A percentile compares a stretch with the other conserved stretches of the same genome.
Evolutionary conservation across 768 basidiomycete genomes (phyloP).

Genomic region (Amanita fuliginea): DNA sequence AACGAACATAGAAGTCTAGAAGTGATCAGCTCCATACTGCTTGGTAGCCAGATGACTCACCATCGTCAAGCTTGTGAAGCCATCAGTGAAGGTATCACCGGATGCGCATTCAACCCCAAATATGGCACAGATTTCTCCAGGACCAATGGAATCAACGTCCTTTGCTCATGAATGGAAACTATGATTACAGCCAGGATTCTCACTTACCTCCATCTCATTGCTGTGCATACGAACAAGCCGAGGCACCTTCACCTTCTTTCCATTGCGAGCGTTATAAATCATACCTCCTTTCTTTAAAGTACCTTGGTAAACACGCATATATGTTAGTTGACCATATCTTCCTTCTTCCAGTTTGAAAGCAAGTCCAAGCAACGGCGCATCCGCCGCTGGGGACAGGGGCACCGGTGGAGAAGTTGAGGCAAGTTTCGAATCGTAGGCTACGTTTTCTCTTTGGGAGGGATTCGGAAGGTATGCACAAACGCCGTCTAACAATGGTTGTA

Average conservation of each 20-base stretch:
- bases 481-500: constrained; percentile 90
- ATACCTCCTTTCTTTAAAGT: constrained; percentile 75
- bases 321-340: constrained; percentile 92
- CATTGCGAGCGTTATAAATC: constrained; percentile 88
- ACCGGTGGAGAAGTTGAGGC: constrained; percentile 58
- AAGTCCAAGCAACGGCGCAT: constrained; percentile 82
- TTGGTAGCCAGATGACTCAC: constrained; percentile 28
- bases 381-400: constrained; percentile 69
- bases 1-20: constrained; percentile 93
- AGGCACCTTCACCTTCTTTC: constrained; percentile 96
- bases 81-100: constrained; percentile 95
- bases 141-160: constrained; percentile 90
- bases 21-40: constrained; percentile 3
- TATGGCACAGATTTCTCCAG: constrained; percentile 98
- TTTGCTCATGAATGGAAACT: constrained; percentile 16
- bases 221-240: constrained; percentile 95
- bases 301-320: constrained; percentile 97
- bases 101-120: constrained; percentile 98
- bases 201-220: constrained; percentile 92
- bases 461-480: constrained; percentile 93
- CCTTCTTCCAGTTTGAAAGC: constrained; percentile 99
- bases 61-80: constrained; percentile 87
- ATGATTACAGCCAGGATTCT: background rate
- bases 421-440: constrained; percentile 75
- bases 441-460: constrained; percentile 66